Percentiles rank a stretch among this genome's conserved stretches.
Evolutionary conservation across 73 alveolate species (phyloP).

Genomic region (Uronychia setigera): DNA sequence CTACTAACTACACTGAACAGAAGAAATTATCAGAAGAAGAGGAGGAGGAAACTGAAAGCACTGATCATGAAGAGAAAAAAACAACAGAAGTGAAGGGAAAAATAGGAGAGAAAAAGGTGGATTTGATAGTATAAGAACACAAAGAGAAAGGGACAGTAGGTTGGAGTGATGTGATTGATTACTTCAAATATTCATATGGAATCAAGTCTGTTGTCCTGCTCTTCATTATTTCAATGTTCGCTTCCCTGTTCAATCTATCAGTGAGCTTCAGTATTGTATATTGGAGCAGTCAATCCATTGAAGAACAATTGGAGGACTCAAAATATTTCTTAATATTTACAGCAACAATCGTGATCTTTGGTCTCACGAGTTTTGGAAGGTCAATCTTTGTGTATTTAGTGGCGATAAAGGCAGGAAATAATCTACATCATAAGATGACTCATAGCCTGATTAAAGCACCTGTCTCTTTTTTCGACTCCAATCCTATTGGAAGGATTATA

Average conservation of each 20-base stretch:
- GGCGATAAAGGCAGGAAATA: background rate
- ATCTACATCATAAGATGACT: slow-evolving; percentile 53
- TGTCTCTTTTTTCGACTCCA: slow-evolving; percentile 58
- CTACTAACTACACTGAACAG: no score
- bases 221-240: background rate
- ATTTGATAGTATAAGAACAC: background rate
- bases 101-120: background rate
- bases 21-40: no score
- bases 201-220: background rate
- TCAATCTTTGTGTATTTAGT: background rate
- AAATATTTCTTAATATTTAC: background rate
- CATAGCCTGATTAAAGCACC: slow-evolving; percentile 42
- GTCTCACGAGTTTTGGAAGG: background rate
- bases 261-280: background rate
- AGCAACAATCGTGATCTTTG: background rate
- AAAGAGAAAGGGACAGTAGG: background rate
- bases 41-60: background rate
- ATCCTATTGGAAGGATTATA: slow-evolving; percentile 73
- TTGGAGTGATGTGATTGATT: background rate
- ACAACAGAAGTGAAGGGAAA: slow-evolving; percentile 4
- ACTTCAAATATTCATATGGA: background rate
- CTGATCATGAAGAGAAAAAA: background rate
- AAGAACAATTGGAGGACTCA: background rate
- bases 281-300: background rate
- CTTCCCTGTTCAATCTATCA: background rate